A percentile compares a stretch with the other conserved stretches of the same genome.
Conservation (phyloP, 257 asterid species). For the Nicotiana undulata region DNA sequence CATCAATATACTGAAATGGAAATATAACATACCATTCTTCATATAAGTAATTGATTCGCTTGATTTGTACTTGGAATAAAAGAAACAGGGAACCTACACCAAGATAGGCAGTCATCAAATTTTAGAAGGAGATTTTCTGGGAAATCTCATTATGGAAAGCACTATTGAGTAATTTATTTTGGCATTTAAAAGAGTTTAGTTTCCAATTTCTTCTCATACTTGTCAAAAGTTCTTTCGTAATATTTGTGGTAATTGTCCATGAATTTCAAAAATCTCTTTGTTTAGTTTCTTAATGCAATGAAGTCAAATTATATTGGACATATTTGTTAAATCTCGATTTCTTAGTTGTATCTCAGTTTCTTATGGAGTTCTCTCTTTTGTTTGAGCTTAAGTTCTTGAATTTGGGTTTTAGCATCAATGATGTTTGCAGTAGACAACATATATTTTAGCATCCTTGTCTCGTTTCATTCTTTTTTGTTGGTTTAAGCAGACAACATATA, state of each 20-base stretch:
- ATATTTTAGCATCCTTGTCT: no score
- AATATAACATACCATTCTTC: slow-evolving; percentile 60
- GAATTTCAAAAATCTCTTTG: neutral
- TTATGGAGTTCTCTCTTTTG: neutral
- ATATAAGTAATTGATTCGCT: slow-evolving; percentile 60
- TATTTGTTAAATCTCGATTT: neutral
- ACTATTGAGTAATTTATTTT: neutral
- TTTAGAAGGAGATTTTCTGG: neutral
- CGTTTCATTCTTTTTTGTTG: no score
- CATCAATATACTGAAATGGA: neutral
- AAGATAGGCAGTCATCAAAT: slow-evolving; percentile 6
- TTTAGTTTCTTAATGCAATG: neutral
- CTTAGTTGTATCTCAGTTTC: neutral
- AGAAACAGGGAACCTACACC: slow-evolving; percentile 75
- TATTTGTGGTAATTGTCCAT: neutral
- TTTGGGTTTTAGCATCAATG: no score
- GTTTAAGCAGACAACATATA: no score
- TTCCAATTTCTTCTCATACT: neutral
- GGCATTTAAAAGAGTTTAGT: neutral
- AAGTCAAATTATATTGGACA: no score
- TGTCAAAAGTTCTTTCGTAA: neutral
- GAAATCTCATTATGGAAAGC: neutral
- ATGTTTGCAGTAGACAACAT: no score
- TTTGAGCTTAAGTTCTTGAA: no score
- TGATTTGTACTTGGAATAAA: slow-evolving; percentile 78